phyloP scores from a whole-genome alignment of 768 basidiomycete genomes.

The Russula sp. region DNA sequence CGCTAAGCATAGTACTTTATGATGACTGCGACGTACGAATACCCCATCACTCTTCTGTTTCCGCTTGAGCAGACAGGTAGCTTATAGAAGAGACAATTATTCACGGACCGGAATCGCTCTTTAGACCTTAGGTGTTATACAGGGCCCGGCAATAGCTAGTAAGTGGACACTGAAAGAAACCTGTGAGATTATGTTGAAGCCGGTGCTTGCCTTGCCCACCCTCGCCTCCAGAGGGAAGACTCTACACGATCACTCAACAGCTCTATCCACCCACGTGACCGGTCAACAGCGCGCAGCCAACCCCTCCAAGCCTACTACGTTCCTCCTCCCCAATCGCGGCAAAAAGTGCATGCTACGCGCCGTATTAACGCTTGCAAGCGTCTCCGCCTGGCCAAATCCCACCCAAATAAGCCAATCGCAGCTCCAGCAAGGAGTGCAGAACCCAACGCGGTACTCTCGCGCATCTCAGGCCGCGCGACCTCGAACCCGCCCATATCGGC shows the following conservation, averaged over 20 bases:
- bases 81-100: too few species aligned
- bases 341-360: conserved; percentile 71
- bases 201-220: too few species aligned
- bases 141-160: too few species aligned
- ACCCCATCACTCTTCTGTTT: too few species aligned
- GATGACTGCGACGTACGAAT: too few species aligned
- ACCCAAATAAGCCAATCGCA: conserved; percentile 84
- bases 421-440: conserved; percentile 91
- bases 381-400: conserved; percentile 84
- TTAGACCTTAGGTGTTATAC: too few species aligned
- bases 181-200: too few species aligned
- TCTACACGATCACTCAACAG: conserved; percentile 33
- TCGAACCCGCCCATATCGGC: conserved; percentile 90
- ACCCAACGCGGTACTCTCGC: conserved; percentile 95
- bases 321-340: conserved; percentile 53
- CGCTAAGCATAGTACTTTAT: too few species aligned
- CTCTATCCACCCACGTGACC: conserved; percentile 80
- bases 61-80: too few species aligned
- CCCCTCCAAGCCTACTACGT: conserved; percentile 64
- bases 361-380: conserved; percentile 82
- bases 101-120: too few species aligned
- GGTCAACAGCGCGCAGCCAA: conserved; percentile 90
- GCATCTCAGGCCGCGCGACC: conserved; percentile 91
- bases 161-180: too few species aligned
- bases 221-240: too few species aligned